Evolutionary conservation across 1,284 basidiomycete genomes (phyloP), one percentile per base, ranked within the genome.

Genomic region (Cryptococcus sp.): DNA sequence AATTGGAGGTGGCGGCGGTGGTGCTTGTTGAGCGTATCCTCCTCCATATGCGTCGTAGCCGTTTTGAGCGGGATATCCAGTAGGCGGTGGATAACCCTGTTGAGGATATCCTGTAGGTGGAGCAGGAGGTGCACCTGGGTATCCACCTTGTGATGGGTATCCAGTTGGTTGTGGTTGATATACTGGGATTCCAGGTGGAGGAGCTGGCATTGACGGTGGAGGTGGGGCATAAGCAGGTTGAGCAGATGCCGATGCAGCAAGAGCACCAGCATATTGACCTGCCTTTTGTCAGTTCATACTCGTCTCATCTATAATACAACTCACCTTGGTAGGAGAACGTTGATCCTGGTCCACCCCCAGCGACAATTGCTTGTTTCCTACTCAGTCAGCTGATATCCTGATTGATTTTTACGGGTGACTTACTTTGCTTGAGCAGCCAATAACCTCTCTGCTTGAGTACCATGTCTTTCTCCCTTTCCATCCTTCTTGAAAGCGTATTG

Each of bases 401-500:
- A 45, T 33, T 30, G 3, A 31, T 34, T 15, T 8, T 11, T 13
- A 13, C 6, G 14, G 30, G 4, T 7, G 14, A 61, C 67, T 53
- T 54, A 70, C 66, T 92, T 84, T 42, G 96, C 95, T 76, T 98
- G 93, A 2, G 90, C 86, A 2, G 95, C 93, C 62, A 98, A 84
- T 46, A 98, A 83, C 58, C 95, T 86, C 78, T 98, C 95, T 2
- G 96, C 94, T 23, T 89, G 82, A 4, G 94, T 96, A 38, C 95
- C 96, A 70, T 98, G 96, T 14, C 94, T 84, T 76, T 98, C 95
- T 58, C 94, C 93, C 76, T 98, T 97, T 54, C 90, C 91, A 68
- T 98, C 96, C 80, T 98, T 98, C 78, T 98, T 98, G 83, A 97
- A 95, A 4, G 95, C 95, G 73, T 96, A 98, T 74, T 95, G 91